Base-by-base conservation (phyloP, 2,329 filamentous ascomycete genomes). In the Fusarium sp. region DNA sequence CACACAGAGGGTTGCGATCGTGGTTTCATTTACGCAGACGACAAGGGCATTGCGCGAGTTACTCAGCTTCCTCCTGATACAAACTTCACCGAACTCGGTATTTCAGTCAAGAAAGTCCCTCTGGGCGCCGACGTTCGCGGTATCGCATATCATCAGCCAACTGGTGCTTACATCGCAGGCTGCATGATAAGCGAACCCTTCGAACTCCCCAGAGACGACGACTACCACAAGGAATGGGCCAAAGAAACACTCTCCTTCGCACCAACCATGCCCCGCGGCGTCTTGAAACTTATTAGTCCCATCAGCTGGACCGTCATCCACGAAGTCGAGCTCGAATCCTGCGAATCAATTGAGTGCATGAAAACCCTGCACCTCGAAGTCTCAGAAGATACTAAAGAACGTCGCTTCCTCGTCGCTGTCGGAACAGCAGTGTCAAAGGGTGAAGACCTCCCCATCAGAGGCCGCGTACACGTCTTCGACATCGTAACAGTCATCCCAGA, bases 401-500 rank as follows among this genome's bases (percentile, higher is more conserved):
- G 94, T 18, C 92, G 90, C 74, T 91, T 92, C 75, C 86, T 98
- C 48, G 87, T 99, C 53, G 90, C 91, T 0, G 91, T 98, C 2
- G 96, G 95, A 16, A 97, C 95, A 0, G 91, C 94, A 2, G 87
- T 96, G 27, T 87, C 91, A n/a, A 91, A 91, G 65, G 96, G 96
- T 43, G 96, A 99, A 80, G 96, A 98, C 76, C 88, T 97, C 60
- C 91, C 94, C 1, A 91, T 94, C 1, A 90, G 92, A 47, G 96
- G 96, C 4, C 88, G 91, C 43, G 88, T 99, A 41, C 94, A 96
- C 74, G 92, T 98, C 49, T 97, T 96, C 76, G 94, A 98, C 76
- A 88, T 99, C 30, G 94, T 97, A 62, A 88, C 91, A 34, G 96
- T 99, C 32, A 95, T 98, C 2, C 95, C 96, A 0, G 91, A 98